These are phyloP conservation scores for Zopfia rhizophila DNA, from an alignment of 2,329 filamentous ascomycete species.

Conservation along the genomic window DNA sequence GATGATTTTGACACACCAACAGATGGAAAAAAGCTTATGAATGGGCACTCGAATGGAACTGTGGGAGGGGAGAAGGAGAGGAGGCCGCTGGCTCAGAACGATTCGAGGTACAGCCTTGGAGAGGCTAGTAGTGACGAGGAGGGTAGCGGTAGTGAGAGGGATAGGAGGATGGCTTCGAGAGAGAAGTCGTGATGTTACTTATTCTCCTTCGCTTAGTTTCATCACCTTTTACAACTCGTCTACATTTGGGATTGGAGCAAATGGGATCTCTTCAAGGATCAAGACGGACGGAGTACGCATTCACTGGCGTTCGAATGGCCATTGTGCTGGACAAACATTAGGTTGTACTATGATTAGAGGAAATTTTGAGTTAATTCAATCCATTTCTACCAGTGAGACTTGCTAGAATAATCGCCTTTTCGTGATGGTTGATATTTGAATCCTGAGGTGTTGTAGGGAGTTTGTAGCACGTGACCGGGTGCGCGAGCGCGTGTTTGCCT, in stretches of 20 bases:
- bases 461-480: constrained; percentile 21
- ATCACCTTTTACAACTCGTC: constrained; percentile 1
- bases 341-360: no score
- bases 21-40: constrained; percentile 32
- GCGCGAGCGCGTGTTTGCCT: constrained; percentile 33
- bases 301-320: constrained; percentile 11
- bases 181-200: constrained; percentile 32
- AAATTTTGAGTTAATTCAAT: no score
- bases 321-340: no score
- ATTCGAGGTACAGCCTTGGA: constrained; percentile 60
- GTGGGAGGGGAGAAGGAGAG: constrained; percentile 38
- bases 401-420: background rate
- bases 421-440: background rate
- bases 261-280: constrained; percentile 2
- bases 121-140: constrained; percentile 55
- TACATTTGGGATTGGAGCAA: background rate
- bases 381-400: no score
- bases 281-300: constrained; percentile 14
- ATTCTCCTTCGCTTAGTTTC: constrained; percentile 2
- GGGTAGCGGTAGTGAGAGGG: constrained; percentile 47
- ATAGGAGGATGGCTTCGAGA: constrained; percentile 34
- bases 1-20: constrained; percentile 59
- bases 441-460: background rate
- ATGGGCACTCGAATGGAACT: constrained; percentile 33
- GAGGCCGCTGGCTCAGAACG: constrained; percentile 42